Base-by-base conservation (phyloP, 2,329 filamentous ascomycete genomes). In the Diaporthe caulivora region DNA sequence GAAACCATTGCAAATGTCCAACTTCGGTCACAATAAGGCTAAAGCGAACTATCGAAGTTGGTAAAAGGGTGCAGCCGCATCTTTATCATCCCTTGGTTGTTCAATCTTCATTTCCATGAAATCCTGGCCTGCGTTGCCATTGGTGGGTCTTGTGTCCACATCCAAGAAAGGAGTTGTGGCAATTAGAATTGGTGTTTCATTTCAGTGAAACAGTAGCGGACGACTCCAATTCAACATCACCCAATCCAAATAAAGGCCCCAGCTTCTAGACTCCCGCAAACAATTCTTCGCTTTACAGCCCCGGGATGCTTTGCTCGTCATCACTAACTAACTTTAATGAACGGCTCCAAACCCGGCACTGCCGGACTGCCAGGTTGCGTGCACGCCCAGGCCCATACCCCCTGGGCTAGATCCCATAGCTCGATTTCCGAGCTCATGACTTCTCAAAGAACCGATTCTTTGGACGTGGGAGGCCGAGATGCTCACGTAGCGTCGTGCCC, bases 401-500 rank as follows among this genome's bases (percentile, higher is more conserved):
- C 31, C 18, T 2, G 55, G n/a, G n/a, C 21, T 37, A 9, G 13
- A n/a, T 4, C 7, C 44, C 44, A 51, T 8, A 40, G 31, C 17
- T 13, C 8, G 42, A 29, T 47, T 17, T n/a, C 9, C 9, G 47
- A 7, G 3, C 26, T 26, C 31, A 67, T n/a, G 18, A 17, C n/a
- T 64, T 31, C 21, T 74, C 73, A 29, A 84, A 84, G 73, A 84
- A 84, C 21, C 73, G 76, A 34, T 84, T 84, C 60, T 77, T 79
- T 1, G 87, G 88, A 29, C 87, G 80, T 13, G 85, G 84, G 42
- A 90, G 82, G 6, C 87, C 88, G 53, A 90, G 81, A 78, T 90
- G 87, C 51, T 90, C 88, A 53, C 88, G 80, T 76, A 90, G 78
- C 1, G 87, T 90, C 1, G 82, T 83, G 1, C 87, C 88, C 62